Evolutionary conservation across 768 basidiomycete species (phyloP), one percentile per base, ranked within the genome.

Genomic region (Leccinum ochraceum): DNA sequence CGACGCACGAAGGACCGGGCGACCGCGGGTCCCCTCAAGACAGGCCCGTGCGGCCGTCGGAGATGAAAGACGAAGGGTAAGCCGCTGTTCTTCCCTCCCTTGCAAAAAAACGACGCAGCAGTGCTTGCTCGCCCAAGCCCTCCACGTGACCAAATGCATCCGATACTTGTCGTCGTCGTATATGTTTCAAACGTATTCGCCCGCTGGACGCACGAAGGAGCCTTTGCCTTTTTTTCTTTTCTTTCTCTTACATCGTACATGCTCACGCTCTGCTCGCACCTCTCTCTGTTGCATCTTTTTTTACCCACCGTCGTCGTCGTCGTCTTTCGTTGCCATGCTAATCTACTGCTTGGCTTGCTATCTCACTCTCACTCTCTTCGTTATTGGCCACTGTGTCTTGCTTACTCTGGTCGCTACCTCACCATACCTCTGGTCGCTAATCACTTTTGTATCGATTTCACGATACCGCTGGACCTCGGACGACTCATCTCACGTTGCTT

Each of bases 11-110:
- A 46, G 68, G 71, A n/a, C 54, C 72, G 14, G 62, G 72, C 20
- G 69, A 73, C 55, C 70, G 67, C 39, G 66, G 57, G 34, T 44
- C 42, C 42, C 76, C 80, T 57, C 78, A 76, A 52, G 78, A 84
- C 14, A 81, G 82, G 69, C 80, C 83, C 17, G 80, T 87, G 67
- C 83, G 86, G 63, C 86, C 86, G 9, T 84, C 84, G 20, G 89
- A 91, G 71, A 88, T 88, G 87, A 86, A 88, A 61, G 90, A 92
- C 71, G 86, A 86, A 80, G 90, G 90, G 90, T 92, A 81, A 88
- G 90, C 79, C 60, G 58, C 63, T 63, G 60, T 53, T 60, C n/a
- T 44, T 44, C n/a, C 28, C 26, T 44, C 54, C 30, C 67, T 63
- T 63, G 54, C 56, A 34, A n/a, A n/a, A 34, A 53, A 59, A 58